These are phyloP conservation scores for Eurotiales sp. DNA, from an alignment of 2,329 filamentous ascomycete species.

Conservation along the genomic window DNA sequence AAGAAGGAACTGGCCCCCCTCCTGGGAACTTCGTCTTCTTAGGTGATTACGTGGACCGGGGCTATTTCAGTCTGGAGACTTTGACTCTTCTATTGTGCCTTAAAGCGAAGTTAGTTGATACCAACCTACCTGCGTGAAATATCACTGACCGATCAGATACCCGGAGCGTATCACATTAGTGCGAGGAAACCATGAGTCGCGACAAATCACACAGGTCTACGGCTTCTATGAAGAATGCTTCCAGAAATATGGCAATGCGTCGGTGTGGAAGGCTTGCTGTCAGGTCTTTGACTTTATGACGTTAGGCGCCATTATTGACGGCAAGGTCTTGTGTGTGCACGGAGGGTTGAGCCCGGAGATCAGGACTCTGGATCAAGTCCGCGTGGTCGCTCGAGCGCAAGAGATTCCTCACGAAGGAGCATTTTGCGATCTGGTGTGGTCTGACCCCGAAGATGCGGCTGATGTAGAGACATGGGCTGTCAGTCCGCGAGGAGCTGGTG, in stretches of 20 bases:
- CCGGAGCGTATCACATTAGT: constrained; percentile 70
- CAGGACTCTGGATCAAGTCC: constrained; percentile 69
- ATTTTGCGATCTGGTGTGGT: constrained; percentile 74
- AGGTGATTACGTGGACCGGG: constrained; percentile 70
- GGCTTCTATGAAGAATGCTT: constrained; percentile 76
- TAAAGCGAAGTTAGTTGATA: constrained; percentile 61
- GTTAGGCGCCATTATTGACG: constrained; percentile 69
- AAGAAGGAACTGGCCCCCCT: constrained; percentile 37
- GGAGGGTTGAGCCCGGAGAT: constrained; percentile 70
- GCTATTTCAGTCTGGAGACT: constrained; percentile 71
- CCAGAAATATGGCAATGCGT: constrained; percentile 72
- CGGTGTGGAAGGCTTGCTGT: constrained; percentile 75
- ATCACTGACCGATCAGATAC: constrained; percentile 48
- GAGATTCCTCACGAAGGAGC: constrained; percentile 75
- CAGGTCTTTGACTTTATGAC: constrained; percentile 76
- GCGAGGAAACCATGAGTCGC: constrained; percentile 71
- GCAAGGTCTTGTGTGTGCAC: constrained; percentile 69
- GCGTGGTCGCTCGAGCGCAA: constrained; percentile 68
- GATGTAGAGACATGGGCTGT: constrained; percentile 68
- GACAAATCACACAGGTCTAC: constrained; percentile 74
- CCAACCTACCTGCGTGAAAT: not conserved
- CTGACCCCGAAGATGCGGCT: constrained; percentile 68
- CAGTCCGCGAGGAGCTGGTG: constrained; percentile 63
- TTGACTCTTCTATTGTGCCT: constrained; percentile 69
- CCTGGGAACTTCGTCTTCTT: constrained; percentile 69